These are phyloP conservation scores for Penicillium argentinense DNA, from an alignment of 495 filamentous ascomycete genomes.

Conservation along the genomic window DNA sequence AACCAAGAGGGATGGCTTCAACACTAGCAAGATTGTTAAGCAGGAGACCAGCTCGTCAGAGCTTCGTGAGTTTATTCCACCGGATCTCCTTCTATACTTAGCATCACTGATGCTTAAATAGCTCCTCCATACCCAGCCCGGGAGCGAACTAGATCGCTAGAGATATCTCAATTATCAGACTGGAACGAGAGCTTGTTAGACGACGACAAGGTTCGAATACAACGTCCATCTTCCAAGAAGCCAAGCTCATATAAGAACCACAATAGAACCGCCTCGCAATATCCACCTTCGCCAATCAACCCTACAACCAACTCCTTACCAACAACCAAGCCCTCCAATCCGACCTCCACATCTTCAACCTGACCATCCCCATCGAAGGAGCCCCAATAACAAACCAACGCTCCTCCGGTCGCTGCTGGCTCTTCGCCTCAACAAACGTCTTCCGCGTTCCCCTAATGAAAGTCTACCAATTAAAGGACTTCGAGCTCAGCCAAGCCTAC, in stretches of 20 bases:
- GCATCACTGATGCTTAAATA: no score
- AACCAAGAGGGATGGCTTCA: background rate
- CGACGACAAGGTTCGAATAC: constrained; percentile 18
- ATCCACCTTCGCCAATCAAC: constrained; percentile 59
- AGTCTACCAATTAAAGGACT: constrained; percentile 71
- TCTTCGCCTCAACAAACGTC: constrained; percentile 84
- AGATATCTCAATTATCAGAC: constrained; percentile 11
- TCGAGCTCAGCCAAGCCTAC: constrained; percentile 82
- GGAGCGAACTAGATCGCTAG: constrained; percentile 12
- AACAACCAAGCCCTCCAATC: constrained; percentile 49
- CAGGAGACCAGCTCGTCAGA: background rate
- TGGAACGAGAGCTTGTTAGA: constrained; percentile 24
- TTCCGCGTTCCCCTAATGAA: constrained; percentile 84
- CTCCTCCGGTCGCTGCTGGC: constrained; percentile 79
- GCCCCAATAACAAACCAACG: constrained; percentile 82
- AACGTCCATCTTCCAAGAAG: background rate
- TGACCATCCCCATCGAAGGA: constrained; percentile 80
- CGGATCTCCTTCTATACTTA: background rate
- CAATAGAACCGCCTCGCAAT: constrained; percentile 69
- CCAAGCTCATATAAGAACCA: no score
- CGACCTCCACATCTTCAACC: constrained; percentile 78
- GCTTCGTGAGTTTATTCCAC: background rate
- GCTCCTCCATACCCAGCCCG: constrained; percentile 21
- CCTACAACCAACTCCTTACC: constrained; percentile 53
- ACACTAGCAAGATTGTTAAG: no score